Base-by-base conservation (phyloP, 2,329 filamentous ascomycete genomes). In the Hypoxylon sp. region DNA sequence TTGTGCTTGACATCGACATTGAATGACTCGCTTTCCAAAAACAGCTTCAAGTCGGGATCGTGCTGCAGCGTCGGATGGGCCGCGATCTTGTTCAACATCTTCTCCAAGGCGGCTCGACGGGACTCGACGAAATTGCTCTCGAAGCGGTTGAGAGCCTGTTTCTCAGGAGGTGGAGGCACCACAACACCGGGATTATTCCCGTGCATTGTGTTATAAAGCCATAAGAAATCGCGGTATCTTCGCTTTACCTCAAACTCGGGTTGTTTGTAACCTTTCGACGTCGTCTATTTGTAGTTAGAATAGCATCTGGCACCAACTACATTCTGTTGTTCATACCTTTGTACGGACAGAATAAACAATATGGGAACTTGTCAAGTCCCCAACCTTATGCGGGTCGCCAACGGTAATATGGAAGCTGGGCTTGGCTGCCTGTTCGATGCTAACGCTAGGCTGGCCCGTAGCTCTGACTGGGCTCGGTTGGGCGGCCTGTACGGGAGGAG, bases 1-100 rank as follows among this genome's bases (percentile, higher is more conserved):
- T 97, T 97, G 81, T 99, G 96, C 83, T 98, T 99, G 75, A 99
- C 90, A 74, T 99, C 96, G 37, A 97, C 88, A 74, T 94, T 97
- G 82, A 99, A 97, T 0, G 94, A 86, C 74, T 99, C 96, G 76
- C 94, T 98, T 80, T 99, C 96, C 12, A 99, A 83, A 79, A 99
- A 99, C 4, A 98, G 89, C 82, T 99, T 99, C 67, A 99, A 81
- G 75, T 99, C 96, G 5, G 88, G 90, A 75, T 99, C 96, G 74
- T 97, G 93, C 77, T 98, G 96, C 70, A 99, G 83, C 32, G 94
- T 92, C 6, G 93, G 91, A 78, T 99, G 96, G 9, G 89, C 88
- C 2, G 95, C 93, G 65, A 90, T 96, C 84, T 97, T 98, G 86
- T 97, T 98, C 58, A 97, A 84, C 96, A 99, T 99, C 77, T 96